Conservation (phyloP, 108 stramenopile species). For the Stephanodiscus triporus region DNA sequence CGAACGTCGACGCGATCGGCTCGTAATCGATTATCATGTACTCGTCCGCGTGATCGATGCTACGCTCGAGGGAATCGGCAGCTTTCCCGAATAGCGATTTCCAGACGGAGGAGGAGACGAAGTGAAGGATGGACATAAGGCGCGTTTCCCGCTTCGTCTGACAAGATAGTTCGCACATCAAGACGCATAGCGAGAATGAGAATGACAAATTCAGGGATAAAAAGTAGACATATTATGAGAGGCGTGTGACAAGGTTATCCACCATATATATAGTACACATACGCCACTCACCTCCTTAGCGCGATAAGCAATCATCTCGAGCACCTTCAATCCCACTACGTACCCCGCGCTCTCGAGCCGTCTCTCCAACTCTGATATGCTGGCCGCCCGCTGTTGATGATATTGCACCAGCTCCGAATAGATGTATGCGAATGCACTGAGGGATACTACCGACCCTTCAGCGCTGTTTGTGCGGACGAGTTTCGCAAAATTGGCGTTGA, state of each 20-base stretch:
- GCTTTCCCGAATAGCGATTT: conserved; percentile 92
- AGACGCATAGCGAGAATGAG: not conserved
- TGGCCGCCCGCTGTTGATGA: conserved; percentile 89
- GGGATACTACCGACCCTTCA: conserved; percentile 65
- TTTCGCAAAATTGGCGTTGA: not conserved
- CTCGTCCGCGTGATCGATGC: conserved; percentile 94
- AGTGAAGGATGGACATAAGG: conserved; percentile 88
- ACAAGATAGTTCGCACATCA: not conserved
- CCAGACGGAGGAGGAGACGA: conserved; percentile 94
- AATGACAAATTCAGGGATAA: not conserved
- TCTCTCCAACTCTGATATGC: conserved; percentile 91
- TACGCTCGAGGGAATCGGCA: conserved; percentile 93
- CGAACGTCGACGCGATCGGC: conserved; percentile 88
- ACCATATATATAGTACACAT: too few species aligned
- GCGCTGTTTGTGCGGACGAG: not conserved
- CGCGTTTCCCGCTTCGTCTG: conserved; percentile 83
- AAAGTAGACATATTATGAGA: not conserved
- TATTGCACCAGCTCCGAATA: conserved; percentile 97
- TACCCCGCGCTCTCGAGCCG: conserved; percentile 91
- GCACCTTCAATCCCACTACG: conserved; percentile 90
- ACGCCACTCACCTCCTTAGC: conserved; percentile 63
- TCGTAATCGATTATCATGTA: conserved; percentile 94
- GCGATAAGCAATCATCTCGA: conserved; percentile 90
- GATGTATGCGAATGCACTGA: conserved; percentile 92
- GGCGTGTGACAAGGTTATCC: not conserved